A percentile compares a stretch with the other conserved stretches of the same genome.
Conservation (phyloP, 371 early-diverging fungal species). For the Mortierella sp. region DNA sequence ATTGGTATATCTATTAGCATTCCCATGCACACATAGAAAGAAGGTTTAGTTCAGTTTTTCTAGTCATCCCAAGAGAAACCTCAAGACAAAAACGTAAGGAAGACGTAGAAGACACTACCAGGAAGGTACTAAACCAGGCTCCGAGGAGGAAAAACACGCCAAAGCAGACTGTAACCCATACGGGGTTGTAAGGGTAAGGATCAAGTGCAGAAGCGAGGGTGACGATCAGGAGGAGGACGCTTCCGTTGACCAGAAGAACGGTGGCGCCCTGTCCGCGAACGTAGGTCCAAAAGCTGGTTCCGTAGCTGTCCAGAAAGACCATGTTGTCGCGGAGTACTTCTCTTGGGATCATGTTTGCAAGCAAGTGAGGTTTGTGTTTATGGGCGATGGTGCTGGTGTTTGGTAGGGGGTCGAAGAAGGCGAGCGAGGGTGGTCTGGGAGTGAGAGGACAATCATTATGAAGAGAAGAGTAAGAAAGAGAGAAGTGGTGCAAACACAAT, state of each 20-base stretch:
- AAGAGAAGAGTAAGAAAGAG: not conserved
- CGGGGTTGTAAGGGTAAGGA: not conserved
- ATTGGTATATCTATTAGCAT: not conserved
- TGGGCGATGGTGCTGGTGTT: not conserved
- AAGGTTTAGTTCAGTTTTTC: too few relatives aligned
- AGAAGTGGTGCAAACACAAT: too few relatives aligned
- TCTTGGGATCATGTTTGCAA: not conserved
- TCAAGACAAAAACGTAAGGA: not conserved
- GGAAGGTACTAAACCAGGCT: not conserved
- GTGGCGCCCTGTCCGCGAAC: not conserved
- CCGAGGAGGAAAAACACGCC: not conserved
- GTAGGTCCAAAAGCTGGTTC: not conserved
- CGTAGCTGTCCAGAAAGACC: not conserved
- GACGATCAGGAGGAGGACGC: not conserved
- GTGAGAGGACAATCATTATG: not conserved
- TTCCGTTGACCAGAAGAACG: not conserved
- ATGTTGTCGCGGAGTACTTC: not conserved
- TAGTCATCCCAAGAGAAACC: too few relatives aligned
- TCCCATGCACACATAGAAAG: not conserved
- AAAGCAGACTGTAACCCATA: not conserved
- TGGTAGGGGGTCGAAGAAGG: not conserved
- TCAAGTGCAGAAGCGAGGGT: not conserved
- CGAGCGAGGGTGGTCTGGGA: not conserved
- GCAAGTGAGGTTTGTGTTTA: not conserved
- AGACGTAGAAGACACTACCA: not conserved